Percentiles rank a stretch among this genome's conserved stretches.
phyloP scores from a whole-genome alignment of 1,284 basidiomycete species.

The Trichosporon faecale region DNA sequence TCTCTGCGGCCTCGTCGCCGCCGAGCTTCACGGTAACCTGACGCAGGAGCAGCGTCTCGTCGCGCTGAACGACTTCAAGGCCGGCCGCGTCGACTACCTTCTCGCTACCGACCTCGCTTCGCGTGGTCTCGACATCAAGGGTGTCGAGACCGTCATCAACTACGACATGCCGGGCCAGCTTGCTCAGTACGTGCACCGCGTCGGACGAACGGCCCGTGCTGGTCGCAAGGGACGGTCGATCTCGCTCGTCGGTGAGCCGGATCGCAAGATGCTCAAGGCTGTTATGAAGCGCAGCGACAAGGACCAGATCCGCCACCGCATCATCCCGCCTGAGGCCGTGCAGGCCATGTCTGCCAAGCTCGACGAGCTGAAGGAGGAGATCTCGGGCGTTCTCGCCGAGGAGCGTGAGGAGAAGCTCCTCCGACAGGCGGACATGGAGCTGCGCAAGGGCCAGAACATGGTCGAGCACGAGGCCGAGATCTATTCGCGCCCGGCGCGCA shows the following conservation, averaged over 20 bases:
- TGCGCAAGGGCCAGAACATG: constrained; percentile 93
- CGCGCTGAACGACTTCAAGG: constrained; percentile 81
- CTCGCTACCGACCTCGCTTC: constrained; percentile 95
- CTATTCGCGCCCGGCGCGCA: constrained; percentile 84
- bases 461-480: constrained; percentile 94
- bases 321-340: constrained; percentile 77
- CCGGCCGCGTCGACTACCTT: constrained; percentile 78
- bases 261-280: constrained; percentile 93
- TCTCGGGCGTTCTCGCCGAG: constrained; percentile 77
- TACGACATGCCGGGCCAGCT: constrained; percentile 96
- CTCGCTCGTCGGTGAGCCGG: constrained; percentile 91
- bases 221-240: constrained; percentile 89
- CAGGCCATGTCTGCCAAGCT: constrained; percentile 69
- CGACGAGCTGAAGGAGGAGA: constrained; percentile 70
- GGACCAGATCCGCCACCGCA: constrained; percentile 84
- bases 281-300: constrained; percentile 85
- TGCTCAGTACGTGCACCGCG: constrained; percentile 91
- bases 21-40: constrained; percentile 91
- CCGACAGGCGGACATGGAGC: constrained; percentile 89
- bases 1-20: constrained; percentile 78
- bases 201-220: constrained; percentile 93
- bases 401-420: constrained; percentile 94
- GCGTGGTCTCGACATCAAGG: constrained; percentile 94
- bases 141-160: constrained; percentile 95
- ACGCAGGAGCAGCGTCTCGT: constrained; percentile 90